phyloP scores from a whole-genome alignment of 2,329 filamentous ascomycete species.

The Cordyceps sp. region DNA sequence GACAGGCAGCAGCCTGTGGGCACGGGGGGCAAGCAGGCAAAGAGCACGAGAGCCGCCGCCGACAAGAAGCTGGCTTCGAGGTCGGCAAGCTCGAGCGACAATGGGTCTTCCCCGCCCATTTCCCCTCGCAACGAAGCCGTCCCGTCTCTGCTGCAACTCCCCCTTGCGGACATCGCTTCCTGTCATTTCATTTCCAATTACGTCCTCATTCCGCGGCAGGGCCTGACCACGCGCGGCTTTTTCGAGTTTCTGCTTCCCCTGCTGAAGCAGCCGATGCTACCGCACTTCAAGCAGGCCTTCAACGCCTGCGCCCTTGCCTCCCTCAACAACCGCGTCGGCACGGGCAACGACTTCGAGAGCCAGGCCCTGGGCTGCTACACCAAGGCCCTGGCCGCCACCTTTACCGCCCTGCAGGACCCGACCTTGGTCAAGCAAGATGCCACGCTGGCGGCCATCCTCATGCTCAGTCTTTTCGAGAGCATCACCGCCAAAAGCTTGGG shows the following conservation, averaged over 20 bases:
- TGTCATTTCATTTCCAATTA: slow-evolving; percentile 45
- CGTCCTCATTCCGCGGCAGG: slow-evolving; percentile 32
- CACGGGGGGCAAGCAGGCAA: background rate
- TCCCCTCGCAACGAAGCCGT: slow-evolving; percentile 6
- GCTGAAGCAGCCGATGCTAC: slow-evolving; percentile 23
- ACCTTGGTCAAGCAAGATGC: slow-evolving; percentile 30
- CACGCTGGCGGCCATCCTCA: slow-evolving; percentile 39
- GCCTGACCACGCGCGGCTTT: slow-evolving; percentile 29
- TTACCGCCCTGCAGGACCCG: slow-evolving; percentile 32
- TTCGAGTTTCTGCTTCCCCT: slow-evolving; percentile 41
- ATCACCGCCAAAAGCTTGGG: slow-evolving; percentile 37
- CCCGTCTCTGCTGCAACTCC: slow-evolving; percentile 18
- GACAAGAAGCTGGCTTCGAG: no score
- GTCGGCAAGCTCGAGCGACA: no score
- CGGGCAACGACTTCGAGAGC: slow-evolving; percentile 14
- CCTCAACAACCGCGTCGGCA: slow-evolving; percentile 30
- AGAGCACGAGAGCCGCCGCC: slow-evolving; percentile 6
- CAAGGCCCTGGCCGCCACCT: slow-evolving; percentile 33
- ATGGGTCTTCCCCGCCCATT: slow-evolving; percentile 1
- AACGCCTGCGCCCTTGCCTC: slow-evolving; percentile 40
- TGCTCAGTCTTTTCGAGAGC: slow-evolving; percentile 43
- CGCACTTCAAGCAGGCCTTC: slow-evolving; percentile 37
- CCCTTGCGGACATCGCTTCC: slow-evolving; percentile 34
- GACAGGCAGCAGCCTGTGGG: no score
- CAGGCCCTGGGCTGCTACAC: slow-evolving; percentile 32